phyloP scores from a whole-genome alignment of 768 basidiomycete species.

The Peribolospora baueri region DNA sequence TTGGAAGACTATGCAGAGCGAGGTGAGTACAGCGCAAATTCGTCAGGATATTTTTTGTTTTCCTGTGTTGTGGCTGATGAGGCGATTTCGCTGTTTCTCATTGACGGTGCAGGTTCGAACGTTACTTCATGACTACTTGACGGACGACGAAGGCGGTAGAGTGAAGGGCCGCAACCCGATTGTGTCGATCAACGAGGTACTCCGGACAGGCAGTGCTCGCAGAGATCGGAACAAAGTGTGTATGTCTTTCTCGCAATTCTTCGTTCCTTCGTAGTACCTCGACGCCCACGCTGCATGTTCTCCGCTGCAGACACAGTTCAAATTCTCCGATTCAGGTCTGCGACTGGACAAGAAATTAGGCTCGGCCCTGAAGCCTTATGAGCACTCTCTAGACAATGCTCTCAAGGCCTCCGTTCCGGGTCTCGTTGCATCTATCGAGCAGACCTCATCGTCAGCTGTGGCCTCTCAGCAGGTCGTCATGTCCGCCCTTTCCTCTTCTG shows the following conservation, averaged over 20 bases:
- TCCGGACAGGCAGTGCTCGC: constrained; percentile 54
- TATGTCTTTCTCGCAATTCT: background rate
- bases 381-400: constrained; percentile 59
- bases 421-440: constrained; percentile 33
- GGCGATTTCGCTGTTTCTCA: background rate
- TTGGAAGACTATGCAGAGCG: constrained; percentile 67
- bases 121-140: constrained; percentile 65
- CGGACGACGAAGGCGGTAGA: constrained; percentile 65
- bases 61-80: background rate
- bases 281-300: background rate
- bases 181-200: constrained; percentile 74
- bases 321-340: constrained; percentile 50
- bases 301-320: constrained; percentile 45
- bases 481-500: constrained; percentile 19
- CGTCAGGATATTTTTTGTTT: background rate
- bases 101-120: constrained; percentile 38
- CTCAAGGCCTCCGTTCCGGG: constrained; percentile 85
- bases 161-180: constrained; percentile 64
- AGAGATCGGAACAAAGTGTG: constrained; percentile 58
- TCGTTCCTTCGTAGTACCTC: background rate
- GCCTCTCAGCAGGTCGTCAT: constrained; percentile 40
- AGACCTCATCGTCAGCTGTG: constrained; percentile 31
- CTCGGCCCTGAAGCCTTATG: constrained; percentile 40
- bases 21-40: constrained; percentile 30
- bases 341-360: constrained; percentile 37